Conservation (phyloP, 331 rosid species). For the Dryas integrifolia region DNA sequence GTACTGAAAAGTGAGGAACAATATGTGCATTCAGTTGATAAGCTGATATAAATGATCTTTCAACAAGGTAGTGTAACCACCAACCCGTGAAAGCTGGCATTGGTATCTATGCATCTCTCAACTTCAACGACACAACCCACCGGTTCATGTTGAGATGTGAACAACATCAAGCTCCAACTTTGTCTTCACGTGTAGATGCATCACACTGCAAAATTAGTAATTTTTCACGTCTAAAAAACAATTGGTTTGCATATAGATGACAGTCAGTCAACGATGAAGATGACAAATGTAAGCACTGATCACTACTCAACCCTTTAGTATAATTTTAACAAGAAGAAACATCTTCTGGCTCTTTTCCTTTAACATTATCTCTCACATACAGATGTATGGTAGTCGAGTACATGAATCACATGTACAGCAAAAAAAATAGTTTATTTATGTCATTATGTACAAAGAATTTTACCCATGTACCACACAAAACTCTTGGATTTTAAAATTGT, state of each 20-base stretch:
- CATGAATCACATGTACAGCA: not conserved
- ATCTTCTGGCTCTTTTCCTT: not conserved
- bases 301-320: not conserved
- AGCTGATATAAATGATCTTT: conserved; percentile 18
- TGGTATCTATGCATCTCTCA: conserved; percentile 72
- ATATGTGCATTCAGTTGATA: conserved; percentile 34
- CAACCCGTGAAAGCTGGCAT: conserved; percentile 83
- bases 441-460: conserved; percentile 19
- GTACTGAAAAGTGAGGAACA: conserved; percentile 34
- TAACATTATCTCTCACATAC: not conserved
- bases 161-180: conserved; percentile 63
- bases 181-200: conserved; percentile 67
- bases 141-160: conserved; percentile 47
- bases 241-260: conserved; percentile 17
- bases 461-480: conserved; percentile 92
- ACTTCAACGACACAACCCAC: conserved; percentile 72
- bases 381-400: not conserved
- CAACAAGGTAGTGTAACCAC: conserved; percentile 25
- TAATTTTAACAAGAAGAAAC: not conserved
- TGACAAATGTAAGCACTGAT: not conserved
- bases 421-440: not conserved
- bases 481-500: conserved; percentile 54
- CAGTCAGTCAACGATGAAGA: not conserved
- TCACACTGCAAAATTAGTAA: conserved; percentile 53
- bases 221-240: conserved; percentile 28